phyloP scores from a whole-genome alignment of 2,329 filamentous ascomycete genomes.

The Pestalotiopsis sp. region DNA sequence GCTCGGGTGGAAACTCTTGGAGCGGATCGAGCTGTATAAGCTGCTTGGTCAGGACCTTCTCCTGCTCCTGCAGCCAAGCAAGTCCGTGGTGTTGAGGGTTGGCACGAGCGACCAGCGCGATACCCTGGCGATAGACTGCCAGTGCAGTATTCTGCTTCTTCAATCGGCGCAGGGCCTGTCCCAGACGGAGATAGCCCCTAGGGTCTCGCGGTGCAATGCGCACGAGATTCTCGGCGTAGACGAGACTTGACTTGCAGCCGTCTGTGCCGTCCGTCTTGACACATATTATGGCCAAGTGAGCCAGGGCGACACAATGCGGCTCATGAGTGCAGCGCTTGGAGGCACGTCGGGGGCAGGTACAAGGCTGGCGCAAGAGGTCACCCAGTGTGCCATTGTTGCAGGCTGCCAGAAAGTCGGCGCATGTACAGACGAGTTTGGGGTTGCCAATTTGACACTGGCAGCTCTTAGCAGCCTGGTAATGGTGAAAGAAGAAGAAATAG shows the following conservation, averaged over 20 bases:
- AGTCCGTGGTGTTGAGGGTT: slow-evolving; percentile 6
- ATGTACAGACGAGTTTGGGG: background rate
- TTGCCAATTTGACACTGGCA: slow-evolving; percentile 1
- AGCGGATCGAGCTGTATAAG: background rate
- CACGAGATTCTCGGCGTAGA: slow-evolving; percentile 8
- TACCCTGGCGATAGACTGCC: slow-evolving; percentile 7
- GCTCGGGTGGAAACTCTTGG: background rate
- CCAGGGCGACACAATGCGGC: slow-evolving; percentile 4
- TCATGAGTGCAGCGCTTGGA: slow-evolving; percentile 1
- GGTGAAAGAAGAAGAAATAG: background rate
- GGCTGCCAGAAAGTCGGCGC: background rate
- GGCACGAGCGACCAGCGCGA: background rate
- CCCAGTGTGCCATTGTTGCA: background rate
- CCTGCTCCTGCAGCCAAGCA: background rate
- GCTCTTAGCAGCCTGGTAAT: background rate
- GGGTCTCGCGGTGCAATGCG: slow-evolving; percentile 8
- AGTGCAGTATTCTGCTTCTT: slow-evolving; percentile 1
- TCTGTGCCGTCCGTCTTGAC: background rate
- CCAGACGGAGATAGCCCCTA: slow-evolving; percentile 3
- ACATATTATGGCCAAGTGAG: background rate
- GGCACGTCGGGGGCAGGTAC: slow-evolving; percentile 3
- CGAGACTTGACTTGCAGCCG: background rate
- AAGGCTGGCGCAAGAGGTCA: background rate
- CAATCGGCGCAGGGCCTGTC: background rate
- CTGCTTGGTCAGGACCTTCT: background rate